Evolutionary conservation across 2,329 filamentous ascomycete species (phyloP), one percentile per base, ranked within the genome.

Genomic region (Dactylonectria estremocensis): DNA sequence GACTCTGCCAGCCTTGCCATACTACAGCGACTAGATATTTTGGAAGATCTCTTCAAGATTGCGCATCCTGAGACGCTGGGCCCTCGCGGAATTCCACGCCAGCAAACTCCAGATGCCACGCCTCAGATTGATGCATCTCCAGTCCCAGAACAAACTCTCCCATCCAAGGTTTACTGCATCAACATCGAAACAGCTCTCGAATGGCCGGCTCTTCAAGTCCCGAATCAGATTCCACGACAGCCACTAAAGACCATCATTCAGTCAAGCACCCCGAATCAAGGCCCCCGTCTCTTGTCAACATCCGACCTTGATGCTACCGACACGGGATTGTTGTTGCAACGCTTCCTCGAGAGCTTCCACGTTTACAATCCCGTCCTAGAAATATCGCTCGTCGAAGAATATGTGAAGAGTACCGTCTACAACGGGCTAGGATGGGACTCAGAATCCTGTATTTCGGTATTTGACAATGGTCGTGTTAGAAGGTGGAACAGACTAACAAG

Each of bases 401-500:
- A 45, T 31, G 37, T 64, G 2, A 64, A 64, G 16, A 48, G 11
- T 9, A 37, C 28, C 13, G 22, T 31, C 33, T 61, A 45, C n/a
- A 46, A 65, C n/a, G 64, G 67, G 1, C 28, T 67, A 8, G 64
- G 67, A 3, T 67, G 61, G 67, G 64, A 68, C 24, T 55, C 55
- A n/a, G 45, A 57, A 50, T 70, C 66, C 0, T 70, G 62, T 33
- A 48, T 70, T 5, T 20, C 62, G 43, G 68, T 69, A 57, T 13
- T 33, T n/a, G 7, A 18, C 5, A 18, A 24, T 37, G 28, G 3
- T 16, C 31, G n/a, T 18, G 7, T 20, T 11, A 2, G 35, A 9
- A 24, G 40, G 14, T 24, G 35, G 37, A 20, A 48, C 2, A 37
- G 2, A 9, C 35, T 57, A 13, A 61, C 33, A 40, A 2, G 3